Percentiles rank a stretch among this genome's conserved stretches.
These are phyloP conservation scores for Diaporthe humulicola DNA, from an alignment of 2,329 filamentous ascomycete genomes.

Conservation along the genomic window DNA sequence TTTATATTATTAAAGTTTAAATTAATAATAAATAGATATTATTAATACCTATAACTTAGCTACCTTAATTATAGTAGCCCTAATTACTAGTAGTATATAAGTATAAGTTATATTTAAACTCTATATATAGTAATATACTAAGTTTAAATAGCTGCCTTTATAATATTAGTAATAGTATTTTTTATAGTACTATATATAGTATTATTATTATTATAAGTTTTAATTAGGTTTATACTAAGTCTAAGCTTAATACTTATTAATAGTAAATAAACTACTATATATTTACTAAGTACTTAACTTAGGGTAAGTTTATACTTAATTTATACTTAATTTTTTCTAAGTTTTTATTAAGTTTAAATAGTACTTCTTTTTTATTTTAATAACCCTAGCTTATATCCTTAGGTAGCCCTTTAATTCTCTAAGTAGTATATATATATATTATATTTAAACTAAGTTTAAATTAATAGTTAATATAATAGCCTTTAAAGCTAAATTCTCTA, in stretches of 20 bases:
- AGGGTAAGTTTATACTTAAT: no score
- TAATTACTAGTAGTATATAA: no score
- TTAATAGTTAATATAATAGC: neutral
- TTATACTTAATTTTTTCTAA: no score
- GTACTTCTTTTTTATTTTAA: no score
- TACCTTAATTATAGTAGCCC: no score
- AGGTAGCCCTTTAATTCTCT: no score
- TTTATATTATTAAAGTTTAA: neutral
- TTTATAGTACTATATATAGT: neutral
- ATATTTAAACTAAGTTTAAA: neutral
- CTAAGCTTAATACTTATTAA: neutral
- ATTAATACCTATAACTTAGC: no score
- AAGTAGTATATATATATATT: neutral
- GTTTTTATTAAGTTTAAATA: neutral
- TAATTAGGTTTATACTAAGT: neutral
- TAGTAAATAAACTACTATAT: neutral
- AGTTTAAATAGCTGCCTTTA: neutral
- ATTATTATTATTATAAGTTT: neutral
- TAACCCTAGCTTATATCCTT: no score
- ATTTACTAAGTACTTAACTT: neutral
- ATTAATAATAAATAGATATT: neutral
- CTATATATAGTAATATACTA: neutral
- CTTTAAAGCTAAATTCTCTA: neutral
- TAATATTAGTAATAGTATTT: no score
- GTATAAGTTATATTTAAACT: neutral